Evolutionary conservation across 2,329 filamentous ascomycete genomes (phyloP), one percentile per base, ranked within the genome.

Genomic region (Trichoderma sp.): DNA sequence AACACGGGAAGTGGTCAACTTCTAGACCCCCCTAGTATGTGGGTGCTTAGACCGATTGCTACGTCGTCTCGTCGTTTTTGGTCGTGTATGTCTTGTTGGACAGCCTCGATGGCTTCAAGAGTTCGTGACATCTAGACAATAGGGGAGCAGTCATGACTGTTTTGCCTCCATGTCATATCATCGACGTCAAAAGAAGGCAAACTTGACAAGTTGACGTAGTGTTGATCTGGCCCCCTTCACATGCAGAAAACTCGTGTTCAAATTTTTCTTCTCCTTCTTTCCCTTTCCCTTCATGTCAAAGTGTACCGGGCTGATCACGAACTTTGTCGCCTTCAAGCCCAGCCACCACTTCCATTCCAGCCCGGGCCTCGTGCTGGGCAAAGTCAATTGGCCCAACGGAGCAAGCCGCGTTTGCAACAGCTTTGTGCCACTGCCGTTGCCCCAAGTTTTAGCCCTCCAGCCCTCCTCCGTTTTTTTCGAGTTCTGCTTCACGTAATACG

Each of bases 381-480:
- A 54, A 52, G 17, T 44, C 59, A 50, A 62, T 62, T 62, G 59
- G 59, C 10, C 50, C 47, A 61, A 61, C 24, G 30, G 47, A 51
- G 58, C 58, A 61, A 28, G 24, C 58, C 24, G 30, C 51, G 58
- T 39, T 39, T 39, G 15, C 47, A 43, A 61, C 48, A 52, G 26
- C 34, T 39, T 39, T 14, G 59, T 62, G 59, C 59, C 59, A 50
- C 48, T 54, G 59, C 59, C 59, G 59, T 62, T 50, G 59, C 48
- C 59, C 59, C 51, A 41, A 55, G 58, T 52, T 28, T 44, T 28
- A 39, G 34, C 34, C 28, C n/a, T 45, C 19, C 5, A 39, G 34
- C 34, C 28, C n/a, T 45, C 19, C 5, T 57, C 17, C 55, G 9
- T 19, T 12, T 47, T 28, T 60, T 45, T 26, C 21, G 15, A 10